A percentile compares a stretch with the other conserved stretches of the same genome.
Conservation (phyloP, 2,329 filamentous ascomycete species). For the Alternaria sp. region DNA sequence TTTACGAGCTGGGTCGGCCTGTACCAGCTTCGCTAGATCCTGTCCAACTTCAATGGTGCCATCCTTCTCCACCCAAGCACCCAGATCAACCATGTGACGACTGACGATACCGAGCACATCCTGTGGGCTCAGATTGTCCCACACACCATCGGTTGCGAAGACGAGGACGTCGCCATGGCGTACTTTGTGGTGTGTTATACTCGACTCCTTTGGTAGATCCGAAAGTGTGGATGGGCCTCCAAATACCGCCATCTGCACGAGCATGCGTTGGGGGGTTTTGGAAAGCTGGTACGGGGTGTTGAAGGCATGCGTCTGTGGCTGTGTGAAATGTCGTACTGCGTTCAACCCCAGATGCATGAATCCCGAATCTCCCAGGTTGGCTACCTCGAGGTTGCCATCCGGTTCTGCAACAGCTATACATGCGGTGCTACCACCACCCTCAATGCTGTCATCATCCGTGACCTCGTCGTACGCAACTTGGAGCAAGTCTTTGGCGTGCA, state of each 20-base stretch:
- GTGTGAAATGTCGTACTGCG: slow-evolving; percentile 82
- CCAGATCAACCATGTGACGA: slow-evolving; percentile 73
- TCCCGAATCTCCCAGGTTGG: slow-evolving; percentile 94
- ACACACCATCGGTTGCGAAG: slow-evolving; percentile 92
- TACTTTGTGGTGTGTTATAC: slow-evolving; percentile 76
- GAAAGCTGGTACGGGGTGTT: slow-evolving; percentile 97
- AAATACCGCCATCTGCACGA: slow-evolving; percentile 81
- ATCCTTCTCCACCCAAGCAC: slow-evolving; percentile 74
- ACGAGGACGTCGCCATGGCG: slow-evolving; percentile 93
- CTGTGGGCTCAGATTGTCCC: slow-evolving; percentile 93
- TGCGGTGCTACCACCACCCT: slow-evolving; percentile 89
- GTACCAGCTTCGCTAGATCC: slow-evolving; percentile 64
- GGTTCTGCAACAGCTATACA: slow-evolving; percentile 80
- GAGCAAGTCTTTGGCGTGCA: slow-evolving; percentile 75
- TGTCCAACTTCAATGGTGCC: slow-evolving; percentile 63
- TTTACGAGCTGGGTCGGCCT: slow-evolving; percentile 56
- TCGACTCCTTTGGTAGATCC: slow-evolving; percentile 85
- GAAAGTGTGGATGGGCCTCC: slow-evolving; percentile 73
- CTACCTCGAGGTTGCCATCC: slow-evolving; percentile 81
- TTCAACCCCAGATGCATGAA: slow-evolving; percentile 87
- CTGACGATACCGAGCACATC: slow-evolving; percentile 85
- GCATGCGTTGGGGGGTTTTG: slow-evolving; percentile 80
- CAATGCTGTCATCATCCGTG: slow-evolving; percentile 74
- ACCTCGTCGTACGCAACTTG: slow-evolving; percentile 85
- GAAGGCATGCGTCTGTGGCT: slow-evolving; percentile 93